Conservation (phyloP, 2,329 filamentous ascomycete genomes). For the Sclerotinia sclerotiorum region DNA sequence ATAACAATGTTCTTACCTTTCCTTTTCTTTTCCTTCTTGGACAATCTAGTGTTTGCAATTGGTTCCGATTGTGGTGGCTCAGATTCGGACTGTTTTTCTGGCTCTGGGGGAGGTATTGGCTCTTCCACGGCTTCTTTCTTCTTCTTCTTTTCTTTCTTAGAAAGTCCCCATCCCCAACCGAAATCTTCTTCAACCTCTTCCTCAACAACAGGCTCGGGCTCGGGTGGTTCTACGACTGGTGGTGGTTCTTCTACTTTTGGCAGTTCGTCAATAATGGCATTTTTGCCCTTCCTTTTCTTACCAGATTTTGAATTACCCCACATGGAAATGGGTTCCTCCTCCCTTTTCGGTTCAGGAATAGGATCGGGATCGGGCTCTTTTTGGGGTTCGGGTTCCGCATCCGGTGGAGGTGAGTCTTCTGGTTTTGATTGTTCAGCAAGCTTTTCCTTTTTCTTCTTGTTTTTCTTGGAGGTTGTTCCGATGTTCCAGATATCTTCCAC, state of each 20-base stretch:
- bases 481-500: conserved; percentile 39
- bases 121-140: conserved; percentile 24
- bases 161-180: conserved; percentile 34
- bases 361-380: conserved; percentile 41
- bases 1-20: conserved; percentile 41
- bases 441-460: conserved; percentile 45
- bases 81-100: conserved; percentile 30
- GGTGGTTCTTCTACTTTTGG: conserved; percentile 44
- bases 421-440: conserved; percentile 34
- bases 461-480: conserved; percentile 50
- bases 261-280: conserved; percentile 51
- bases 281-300: conserved; percentile 49
- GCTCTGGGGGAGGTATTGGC: conserved; percentile 19
- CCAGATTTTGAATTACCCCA: conserved; percentile 30
- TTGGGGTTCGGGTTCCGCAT: conserved; percentile 34
- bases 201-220: conserved; percentile 41
- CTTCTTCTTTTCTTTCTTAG: conserved; percentile 46
- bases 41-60: conserved; percentile 41
- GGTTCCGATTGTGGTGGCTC: conserved; percentile 19
- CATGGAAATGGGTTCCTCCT: conserved; percentile 30
- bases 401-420: conserved; percentile 31
- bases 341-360: neutral
- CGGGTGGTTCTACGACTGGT: conserved; percentile 42
- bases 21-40: conserved; percentile 52
- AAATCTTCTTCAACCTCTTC: conserved; percentile 9